Conservation (phyloP, 192 early-diverging fungal genomes). For the Backusella tarrabulga region DNA sequence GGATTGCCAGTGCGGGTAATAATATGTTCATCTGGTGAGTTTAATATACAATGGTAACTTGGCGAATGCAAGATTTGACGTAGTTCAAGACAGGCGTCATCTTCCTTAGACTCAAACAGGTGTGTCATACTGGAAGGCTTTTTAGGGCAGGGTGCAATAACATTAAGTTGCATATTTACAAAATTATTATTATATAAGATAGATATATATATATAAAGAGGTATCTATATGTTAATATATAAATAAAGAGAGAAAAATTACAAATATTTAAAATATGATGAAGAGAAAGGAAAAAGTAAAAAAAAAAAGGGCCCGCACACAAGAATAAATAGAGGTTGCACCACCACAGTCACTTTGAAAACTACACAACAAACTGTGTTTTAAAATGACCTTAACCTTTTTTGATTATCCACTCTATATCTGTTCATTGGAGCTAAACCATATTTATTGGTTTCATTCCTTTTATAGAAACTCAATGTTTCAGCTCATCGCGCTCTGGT, state of each 20-base stretch:
- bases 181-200: not conserved
- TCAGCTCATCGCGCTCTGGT: not conserved
- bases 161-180: constrained; percentile 13
- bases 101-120: not conserved
- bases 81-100: constrained; percentile 19
- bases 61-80: constrained; percentile 14
- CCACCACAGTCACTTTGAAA: not conserved
- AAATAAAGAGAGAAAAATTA: not conserved
- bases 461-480: not conserved
- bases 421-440: not conserved
- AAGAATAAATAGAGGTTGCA: too few relatives aligned
- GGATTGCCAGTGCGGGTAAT: constrained; percentile 21
- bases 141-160: constrained; percentile 20
- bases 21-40: constrained; percentile 9
- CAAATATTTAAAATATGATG: not conserved
- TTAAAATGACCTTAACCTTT: not conserved
- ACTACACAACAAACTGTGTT: not conserved
- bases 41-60: not conserved
- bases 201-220: not conserved
- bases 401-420: not conserved
- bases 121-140: constrained; percentile 9
- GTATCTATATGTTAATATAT: not conserved
- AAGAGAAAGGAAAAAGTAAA: not conserved
- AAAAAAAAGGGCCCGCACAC: not conserved
- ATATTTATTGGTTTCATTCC: not conserved